These are phyloP conservation scores for Suaeda aralocaspica DNA, from an alignment of 148 eudicot species.

Conservation along the genomic window DNA sequence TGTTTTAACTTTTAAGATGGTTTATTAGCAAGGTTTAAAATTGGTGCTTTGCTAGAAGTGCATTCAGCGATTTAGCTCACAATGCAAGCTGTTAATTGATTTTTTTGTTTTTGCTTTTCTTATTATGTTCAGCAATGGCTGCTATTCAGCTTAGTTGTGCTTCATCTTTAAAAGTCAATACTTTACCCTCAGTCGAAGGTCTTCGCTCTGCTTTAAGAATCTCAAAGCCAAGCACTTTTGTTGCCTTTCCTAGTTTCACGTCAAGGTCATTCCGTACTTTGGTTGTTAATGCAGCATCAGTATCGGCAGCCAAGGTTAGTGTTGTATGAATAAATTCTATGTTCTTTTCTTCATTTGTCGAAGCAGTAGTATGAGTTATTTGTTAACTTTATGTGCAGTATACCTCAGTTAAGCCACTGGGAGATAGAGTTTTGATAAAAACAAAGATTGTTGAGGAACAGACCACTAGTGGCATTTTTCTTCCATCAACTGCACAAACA, in stretches of 20 bases:
- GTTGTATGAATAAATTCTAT: neutral
- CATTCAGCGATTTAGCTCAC: too few species aligned
- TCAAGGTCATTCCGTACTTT: slow-evolving; percentile 46
- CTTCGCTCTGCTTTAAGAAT: slow-evolving; percentile 30
- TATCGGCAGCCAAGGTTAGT: slow-evolving; percentile 60
- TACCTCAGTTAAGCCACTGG: slow-evolving; percentile 69
- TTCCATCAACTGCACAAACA: slow-evolving; percentile 56
- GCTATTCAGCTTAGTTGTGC: slow-evolving; percentile 49
- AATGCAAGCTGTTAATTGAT: too few species aligned
- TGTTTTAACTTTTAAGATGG: too few species aligned
- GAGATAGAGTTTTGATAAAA: slow-evolving; percentile 70
- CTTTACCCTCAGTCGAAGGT: slow-evolving; percentile 46
- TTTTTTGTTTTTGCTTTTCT: neutral
- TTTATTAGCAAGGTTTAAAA: too few species aligned
- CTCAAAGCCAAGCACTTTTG: slow-evolving; percentile 21
- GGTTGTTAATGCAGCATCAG: slow-evolving; percentile 53
- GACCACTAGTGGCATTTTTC: slow-evolving; percentile 60
- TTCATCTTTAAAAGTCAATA: slow-evolving; percentile 34
- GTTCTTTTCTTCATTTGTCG: neutral
- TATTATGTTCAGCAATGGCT: slow-evolving; percentile 41
- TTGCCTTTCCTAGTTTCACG: slow-evolving; percentile 31
- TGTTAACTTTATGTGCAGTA: slow-evolving; percentile 39
- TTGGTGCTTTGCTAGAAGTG: too few species aligned
- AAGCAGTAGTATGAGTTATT: neutral
- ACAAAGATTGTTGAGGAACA: slow-evolving; percentile 58